Evolutionary conservation across 768 basidiomycete genomes (phyloP).

Genomic region (Leucogyrophana mollusca): DNA sequence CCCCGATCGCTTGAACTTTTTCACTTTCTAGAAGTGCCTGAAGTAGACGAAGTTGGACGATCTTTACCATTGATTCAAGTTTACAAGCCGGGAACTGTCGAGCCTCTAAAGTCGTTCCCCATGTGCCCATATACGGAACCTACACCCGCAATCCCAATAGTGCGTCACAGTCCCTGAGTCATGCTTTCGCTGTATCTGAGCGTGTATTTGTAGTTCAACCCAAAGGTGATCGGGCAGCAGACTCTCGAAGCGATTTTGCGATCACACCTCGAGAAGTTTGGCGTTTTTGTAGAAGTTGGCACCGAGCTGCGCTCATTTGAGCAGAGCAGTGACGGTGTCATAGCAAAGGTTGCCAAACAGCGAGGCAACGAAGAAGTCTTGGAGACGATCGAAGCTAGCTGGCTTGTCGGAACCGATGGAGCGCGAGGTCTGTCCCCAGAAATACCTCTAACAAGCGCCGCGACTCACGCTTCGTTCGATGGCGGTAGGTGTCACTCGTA

Average conservation of each 20-base stretch:
- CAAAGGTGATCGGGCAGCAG: background rate
- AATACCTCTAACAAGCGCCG: background rate
- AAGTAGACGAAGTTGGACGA: conserved; percentile 33
- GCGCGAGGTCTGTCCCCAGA: conserved; percentile 22
- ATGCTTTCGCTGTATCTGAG: background rate
- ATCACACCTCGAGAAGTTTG: conserved; percentile 20
- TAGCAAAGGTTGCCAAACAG: conserved; percentile 32
- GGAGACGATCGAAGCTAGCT: conserved; percentile 30
- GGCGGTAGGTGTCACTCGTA: conserved; percentile 33
- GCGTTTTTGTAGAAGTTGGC: conserved; percentile 39
- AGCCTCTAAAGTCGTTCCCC: conserved; percentile 11
- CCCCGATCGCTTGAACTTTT: conserved; percentile 47
- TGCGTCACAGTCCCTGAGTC: conserved; percentile 2
- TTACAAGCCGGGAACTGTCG: conserved; percentile 28
- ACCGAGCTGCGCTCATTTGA: conserved; percentile 45
- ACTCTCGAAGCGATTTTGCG: conserved; percentile 24
- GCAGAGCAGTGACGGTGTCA: conserved; percentile 34
- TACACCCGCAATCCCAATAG: conserved; percentile 27
- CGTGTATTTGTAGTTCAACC: conserved; percentile 2
- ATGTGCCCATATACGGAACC: conserved; percentile 11
- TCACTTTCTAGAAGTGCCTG: conserved; percentile 36
- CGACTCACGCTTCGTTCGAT: background rate
- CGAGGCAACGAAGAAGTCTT: conserved; percentile 9
- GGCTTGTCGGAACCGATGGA: conserved; percentile 42
- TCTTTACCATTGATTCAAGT: conserved; percentile 26